Percentiles rank a stretch among this genome's conserved stretches.
phyloP scores from a whole-genome alignment of 1,284 basidiomycete species.

The Athelia psychrophila region DNA sequence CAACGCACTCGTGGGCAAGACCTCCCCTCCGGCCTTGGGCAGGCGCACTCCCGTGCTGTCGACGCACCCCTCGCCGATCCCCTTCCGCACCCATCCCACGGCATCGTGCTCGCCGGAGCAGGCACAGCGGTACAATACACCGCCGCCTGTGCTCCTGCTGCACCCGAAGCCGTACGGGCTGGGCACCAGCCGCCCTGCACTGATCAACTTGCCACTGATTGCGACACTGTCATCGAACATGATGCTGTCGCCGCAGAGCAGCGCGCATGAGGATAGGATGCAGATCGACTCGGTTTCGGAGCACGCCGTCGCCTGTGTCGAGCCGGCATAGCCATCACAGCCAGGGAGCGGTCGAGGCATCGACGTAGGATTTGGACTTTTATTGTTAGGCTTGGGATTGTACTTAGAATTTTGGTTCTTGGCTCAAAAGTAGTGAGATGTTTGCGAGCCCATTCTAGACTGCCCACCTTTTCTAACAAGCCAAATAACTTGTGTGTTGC shows the following conservation, averaged over 20 bases:
- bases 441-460: no score
- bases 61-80: slow-evolving; percentile 67
- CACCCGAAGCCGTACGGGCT: slow-evolving; percentile 60
- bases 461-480: no score
- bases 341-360: neutral
- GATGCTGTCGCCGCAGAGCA: slow-evolving; percentile 1
- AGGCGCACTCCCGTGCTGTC: slow-evolving; percentile 50
- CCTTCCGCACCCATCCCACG: slow-evolving; percentile 63
- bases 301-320: slow-evolving; percentile 32
- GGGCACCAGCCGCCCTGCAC: slow-evolving; percentile 21
- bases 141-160: slow-evolving; percentile 58
- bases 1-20: slow-evolving; percentile 49
- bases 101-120: slow-evolving; percentile 59
- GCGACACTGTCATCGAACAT: slow-evolving; percentile 52
- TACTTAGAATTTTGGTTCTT: no score
- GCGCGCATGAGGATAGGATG: slow-evolving; percentile 19
- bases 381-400: no score
- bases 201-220: slow-evolving; percentile 57
- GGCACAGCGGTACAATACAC: slow-evolving; percentile 44
- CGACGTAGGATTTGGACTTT: neutral
- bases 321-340: neutral
- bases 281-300: slow-evolving; percentile 30
- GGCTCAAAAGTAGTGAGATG: no score
- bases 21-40: slow-evolving; percentile 36
- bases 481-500: no score